These are phyloP conservation scores for Cudoniella acicularis DNA, from an alignment of 495 filamentous ascomycete species.

Conservation along the genomic window DNA sequence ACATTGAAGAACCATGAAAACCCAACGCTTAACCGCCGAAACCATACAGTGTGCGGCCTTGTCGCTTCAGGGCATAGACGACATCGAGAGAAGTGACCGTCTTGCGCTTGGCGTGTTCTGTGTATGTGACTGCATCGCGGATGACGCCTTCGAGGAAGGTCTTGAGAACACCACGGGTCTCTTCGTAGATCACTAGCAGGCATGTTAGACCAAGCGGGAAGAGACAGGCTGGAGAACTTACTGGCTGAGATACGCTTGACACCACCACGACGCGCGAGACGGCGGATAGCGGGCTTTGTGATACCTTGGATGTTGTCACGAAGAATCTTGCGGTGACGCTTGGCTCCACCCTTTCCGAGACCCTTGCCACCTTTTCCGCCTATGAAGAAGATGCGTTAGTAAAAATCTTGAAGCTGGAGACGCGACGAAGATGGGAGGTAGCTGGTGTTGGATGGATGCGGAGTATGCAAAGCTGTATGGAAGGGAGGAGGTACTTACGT, in stretches of 20 bases:
- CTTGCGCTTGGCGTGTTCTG: constrained; percentile 60
- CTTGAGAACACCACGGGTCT: constrained; percentile 99
- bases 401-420: constrained; percentile 5
- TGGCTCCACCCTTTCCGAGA: constrained; percentile 79
- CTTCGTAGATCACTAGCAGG: constrained; percentile 86
- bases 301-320: constrained; percentile 99
- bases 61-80: constrained; percentile 91
- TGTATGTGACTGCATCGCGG: constrained; percentile 95
- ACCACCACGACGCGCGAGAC: constrained; percentile 99
- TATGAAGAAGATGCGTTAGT: constrained; percentile 35
- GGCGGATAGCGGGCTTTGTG: constrained; percentile 99
- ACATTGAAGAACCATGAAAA: constrained; percentile 3
- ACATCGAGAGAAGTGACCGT: constrained; percentile 91
- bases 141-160: constrained; percentile 99
- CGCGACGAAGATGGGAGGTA: neutral
- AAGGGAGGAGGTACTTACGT: constrained; percentile 20
- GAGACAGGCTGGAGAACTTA: constrained; percentile 4
- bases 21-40: constrained; percentile 76
- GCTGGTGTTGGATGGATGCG: neutral
- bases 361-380: constrained; percentile 97
- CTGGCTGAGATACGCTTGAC: constrained; percentile 99
- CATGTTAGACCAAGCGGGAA: constrained; percentile 6
- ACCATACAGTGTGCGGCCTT: constrained; percentile 94
- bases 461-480: too few species aligned
- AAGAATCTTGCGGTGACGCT: constrained; percentile 99